These are phyloP conservation scores for Rosa lucieae DNA, from an alignment of 306 rosid genomes.

Conservation along the genomic window DNA sequence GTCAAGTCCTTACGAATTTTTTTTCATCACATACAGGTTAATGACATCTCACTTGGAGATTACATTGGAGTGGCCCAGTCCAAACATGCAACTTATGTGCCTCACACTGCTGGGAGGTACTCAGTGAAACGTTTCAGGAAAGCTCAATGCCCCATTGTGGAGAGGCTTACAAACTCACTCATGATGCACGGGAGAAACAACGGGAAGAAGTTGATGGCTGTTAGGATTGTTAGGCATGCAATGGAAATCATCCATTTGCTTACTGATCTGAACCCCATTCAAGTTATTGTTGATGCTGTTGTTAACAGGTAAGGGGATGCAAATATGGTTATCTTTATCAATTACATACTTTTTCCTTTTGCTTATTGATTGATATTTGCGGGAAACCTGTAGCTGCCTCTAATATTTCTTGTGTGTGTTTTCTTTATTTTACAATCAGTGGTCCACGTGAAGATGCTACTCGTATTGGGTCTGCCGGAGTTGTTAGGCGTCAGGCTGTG, in stretches of 20 bases:
- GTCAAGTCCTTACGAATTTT: neutral
- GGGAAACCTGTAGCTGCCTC: neutral
- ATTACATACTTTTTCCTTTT: neutral
- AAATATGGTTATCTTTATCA: neutral
- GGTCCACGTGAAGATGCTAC: conserved; percentile 66
- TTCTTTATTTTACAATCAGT: conserved; percentile 20
- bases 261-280: conserved; percentile 36
- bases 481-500: conserved; percentile 59
- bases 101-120: conserved; percentile 41
- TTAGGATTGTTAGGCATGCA: conserved; percentile 32
- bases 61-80: conserved; percentile 26
- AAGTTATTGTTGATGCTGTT: conserved; percentile 40
- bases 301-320: conserved; percentile 22
- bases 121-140: conserved; percentile 34
- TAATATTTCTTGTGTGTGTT: neutral
- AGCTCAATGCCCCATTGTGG: conserved; percentile 35
- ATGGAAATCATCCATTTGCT: conserved; percentile 43
- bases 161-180: conserved; percentile 36
- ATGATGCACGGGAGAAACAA: conserved; percentile 39
- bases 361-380: neutral
- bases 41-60: conserved; percentile 27
- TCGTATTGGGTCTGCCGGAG: conserved; percentile 59
- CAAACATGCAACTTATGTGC: conserved; percentile 33
- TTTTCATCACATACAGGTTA: neutral
- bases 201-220: conserved; percentile 37